Conservation (phyloP, 257 asterid genomes). For the Solanum ossicruentum region DNA sequence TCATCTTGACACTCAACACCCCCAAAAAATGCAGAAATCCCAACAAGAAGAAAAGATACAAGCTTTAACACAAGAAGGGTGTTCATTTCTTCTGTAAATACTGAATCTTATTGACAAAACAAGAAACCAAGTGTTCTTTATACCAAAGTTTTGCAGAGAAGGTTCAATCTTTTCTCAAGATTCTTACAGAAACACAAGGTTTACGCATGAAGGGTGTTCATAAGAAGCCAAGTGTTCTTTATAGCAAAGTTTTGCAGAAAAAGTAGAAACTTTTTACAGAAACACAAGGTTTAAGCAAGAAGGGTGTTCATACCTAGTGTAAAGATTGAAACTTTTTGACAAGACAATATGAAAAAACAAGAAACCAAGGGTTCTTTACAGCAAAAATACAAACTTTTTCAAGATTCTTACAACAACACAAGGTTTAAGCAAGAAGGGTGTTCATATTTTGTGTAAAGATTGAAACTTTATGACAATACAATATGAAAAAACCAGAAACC, state of each 20-base stretch:
- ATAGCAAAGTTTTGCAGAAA: neutral
- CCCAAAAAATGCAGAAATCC: constrained; percentile 20
- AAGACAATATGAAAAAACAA: neutral
- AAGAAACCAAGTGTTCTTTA: neutral
- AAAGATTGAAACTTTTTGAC: neutral
- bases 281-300: constrained; percentile 22
- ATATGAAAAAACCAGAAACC: neutral
- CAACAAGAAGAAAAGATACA: constrained; percentile 27
- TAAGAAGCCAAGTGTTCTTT: neutral
- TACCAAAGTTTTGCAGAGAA: neutral
- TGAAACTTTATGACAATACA: neutral
- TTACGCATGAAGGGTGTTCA: neutral
- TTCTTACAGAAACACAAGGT: no score
- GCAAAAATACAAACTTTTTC: neutral
- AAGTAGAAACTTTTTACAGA: no score
- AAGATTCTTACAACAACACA: neutral
- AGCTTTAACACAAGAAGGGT: constrained; percentile 4
- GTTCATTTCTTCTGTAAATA: neutral
- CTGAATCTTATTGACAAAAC: neutral
- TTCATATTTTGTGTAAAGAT: constrained; percentile 19
- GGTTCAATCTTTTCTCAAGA: no score
- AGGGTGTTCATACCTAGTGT: constrained; percentile 22
- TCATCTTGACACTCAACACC: constrained; percentile 24
- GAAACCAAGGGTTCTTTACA: constrained; percentile 8
- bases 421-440: constrained; percentile 23